Percentiles rank a stretch among this genome's conserved stretches.
phyloP scores from a whole-genome alignment of 768 basidiomycete genomes.

The Saitozyma podzolica region DNA sequence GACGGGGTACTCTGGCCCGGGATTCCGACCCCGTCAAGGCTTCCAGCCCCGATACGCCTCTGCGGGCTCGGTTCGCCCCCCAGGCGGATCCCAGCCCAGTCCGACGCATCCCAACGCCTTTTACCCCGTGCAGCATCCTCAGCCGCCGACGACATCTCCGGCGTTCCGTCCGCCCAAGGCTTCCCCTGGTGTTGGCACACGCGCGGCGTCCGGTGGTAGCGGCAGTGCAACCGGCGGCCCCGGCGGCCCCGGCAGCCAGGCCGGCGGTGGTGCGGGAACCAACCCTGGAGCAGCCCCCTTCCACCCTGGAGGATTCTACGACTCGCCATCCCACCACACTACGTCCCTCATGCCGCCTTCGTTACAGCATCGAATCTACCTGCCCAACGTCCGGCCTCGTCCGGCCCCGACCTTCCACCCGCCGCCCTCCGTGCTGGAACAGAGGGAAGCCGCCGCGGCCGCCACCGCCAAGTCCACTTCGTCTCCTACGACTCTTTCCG shows the following conservation, averaged over 20 bases:
- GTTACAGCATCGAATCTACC: slow-evolving; percentile 51
- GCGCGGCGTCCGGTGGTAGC: too few species aligned
- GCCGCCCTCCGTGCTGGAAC: slow-evolving; percentile 37
- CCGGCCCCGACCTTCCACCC: slow-evolving; percentile 44
- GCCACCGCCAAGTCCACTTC: too few species aligned
- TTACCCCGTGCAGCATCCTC: slow-evolving; percentile 27
- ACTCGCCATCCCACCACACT: slow-evolving; percentile 28
- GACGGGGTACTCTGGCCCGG: slow-evolving; percentile 31
- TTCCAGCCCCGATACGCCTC: slow-evolving; percentile 42
- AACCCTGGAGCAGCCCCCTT: not conserved
- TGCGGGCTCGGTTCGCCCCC: slow-evolving; percentile 20
- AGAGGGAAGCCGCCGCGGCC: slow-evolving; percentile 6
- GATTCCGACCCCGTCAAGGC: slow-evolving; percentile 32
- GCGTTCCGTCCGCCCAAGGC: slow-evolving; percentile 19
- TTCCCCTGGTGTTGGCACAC: slow-evolving; percentile 6
- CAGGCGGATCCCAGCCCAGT: slow-evolving; percentile 19
- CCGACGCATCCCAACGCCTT: slow-evolving; percentile 31
- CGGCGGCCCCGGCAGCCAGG: too few species aligned
- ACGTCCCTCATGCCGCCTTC: slow-evolving; percentile 48
- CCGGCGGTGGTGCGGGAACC: not conserved
- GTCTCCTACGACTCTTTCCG: slow-evolving; percentile 15
- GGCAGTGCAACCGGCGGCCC: too few species aligned
- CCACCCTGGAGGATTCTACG: not conserved
- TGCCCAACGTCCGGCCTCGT: slow-evolving; percentile 38
- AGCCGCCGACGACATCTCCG: slow-evolving; percentile 16